phyloP scores from a whole-genome alignment of 345 rosid genomes.

The Arabidopsis thaliana region DNA sequence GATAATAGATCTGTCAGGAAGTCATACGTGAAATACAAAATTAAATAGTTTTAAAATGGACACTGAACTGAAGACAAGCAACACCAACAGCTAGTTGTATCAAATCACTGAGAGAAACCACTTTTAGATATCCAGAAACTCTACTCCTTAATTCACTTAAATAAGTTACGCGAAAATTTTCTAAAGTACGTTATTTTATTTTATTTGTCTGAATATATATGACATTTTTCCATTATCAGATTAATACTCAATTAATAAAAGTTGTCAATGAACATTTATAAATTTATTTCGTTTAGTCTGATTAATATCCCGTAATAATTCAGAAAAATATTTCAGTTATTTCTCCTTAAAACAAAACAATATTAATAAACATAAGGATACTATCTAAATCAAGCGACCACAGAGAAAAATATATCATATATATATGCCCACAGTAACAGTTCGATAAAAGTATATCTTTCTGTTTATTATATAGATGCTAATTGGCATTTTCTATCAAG shows the following conservation, averaged over 20 bases:
- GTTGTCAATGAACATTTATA: too few relatives aligned
- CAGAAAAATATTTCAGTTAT: too few relatives aligned
- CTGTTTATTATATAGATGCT: constrained; percentile 24
- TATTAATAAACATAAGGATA: background rate
- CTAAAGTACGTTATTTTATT: too few relatives aligned
- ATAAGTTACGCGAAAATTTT: too few relatives aligned
- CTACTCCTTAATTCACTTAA: background rate
- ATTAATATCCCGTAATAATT: too few relatives aligned
- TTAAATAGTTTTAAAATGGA: constrained; percentile 1
- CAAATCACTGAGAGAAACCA: constrained; percentile 17
- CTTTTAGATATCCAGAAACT: constrained; percentile 20
- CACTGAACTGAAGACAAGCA: constrained; percentile 28
- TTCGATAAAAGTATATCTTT: background rate
- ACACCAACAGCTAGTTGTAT: constrained; percentile 27
- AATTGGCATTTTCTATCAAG: constrained; percentile 36
- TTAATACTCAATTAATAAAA: too few relatives aligned
- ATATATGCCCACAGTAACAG: constrained; percentile 9
- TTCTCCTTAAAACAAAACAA: too few relatives aligned
- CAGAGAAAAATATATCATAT: constrained; percentile 24
- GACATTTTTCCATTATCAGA: too few relatives aligned
- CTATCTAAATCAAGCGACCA: constrained; percentile 17
- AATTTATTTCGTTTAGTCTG: too few relatives aligned
- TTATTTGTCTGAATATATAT: too few relatives aligned
- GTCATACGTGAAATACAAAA: background rate
- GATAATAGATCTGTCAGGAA: background rate